phyloP scores from a whole-genome alignment of 1,284 basidiomycete genomes.

The Phellinidium pouzarii region DNA sequence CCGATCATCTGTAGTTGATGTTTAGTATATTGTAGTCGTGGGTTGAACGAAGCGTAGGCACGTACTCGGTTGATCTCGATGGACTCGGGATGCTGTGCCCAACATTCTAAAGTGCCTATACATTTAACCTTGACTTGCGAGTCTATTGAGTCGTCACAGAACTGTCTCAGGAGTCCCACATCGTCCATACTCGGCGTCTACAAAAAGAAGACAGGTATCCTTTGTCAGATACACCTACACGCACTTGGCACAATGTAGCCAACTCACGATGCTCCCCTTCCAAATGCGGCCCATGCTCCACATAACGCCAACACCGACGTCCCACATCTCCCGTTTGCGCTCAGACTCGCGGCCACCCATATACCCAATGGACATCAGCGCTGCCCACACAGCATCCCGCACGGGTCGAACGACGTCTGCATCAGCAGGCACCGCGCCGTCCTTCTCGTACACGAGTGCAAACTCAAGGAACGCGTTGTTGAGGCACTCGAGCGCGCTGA shows the following conservation, averaged over 20 bases:
- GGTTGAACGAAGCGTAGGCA: no score
- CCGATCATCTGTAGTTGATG: constrained; percentile 51
- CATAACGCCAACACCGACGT: constrained; percentile 66
- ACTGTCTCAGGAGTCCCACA: constrained; percentile 58
- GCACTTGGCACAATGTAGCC: neutral
- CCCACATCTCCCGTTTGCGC: constrained; percentile 62
- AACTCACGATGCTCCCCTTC: constrained; percentile 51
- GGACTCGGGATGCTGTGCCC: constrained; percentile 64
- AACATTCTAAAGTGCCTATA: constrained; percentile 75
- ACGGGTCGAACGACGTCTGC: constrained; percentile 42
- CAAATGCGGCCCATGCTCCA: constrained; percentile 72
- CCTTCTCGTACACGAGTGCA: constrained; percentile 25
- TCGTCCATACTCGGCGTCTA: constrained; percentile 54
- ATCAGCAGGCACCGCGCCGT: constrained; percentile 34
- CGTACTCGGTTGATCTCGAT: constrained; percentile 67
- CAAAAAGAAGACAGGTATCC: neutral
- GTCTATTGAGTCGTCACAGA: constrained; percentile 52
- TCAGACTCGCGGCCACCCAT: constrained; percentile 57
- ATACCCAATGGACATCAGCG: constrained; percentile 51
- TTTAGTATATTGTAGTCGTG: constrained; percentile 13
- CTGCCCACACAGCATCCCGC: constrained; percentile 58
- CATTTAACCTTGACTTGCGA: constrained; percentile 62
- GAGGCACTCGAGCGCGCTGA: constrained; percentile 82
- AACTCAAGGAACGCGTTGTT: constrained; percentile 86
- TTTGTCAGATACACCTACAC: no score